Evolutionary conservation across 1,139 yeast genomes (phyloP), one percentile per base, ranked within the genome.

Genomic region (Saccharomyces hybrid): DNA sequence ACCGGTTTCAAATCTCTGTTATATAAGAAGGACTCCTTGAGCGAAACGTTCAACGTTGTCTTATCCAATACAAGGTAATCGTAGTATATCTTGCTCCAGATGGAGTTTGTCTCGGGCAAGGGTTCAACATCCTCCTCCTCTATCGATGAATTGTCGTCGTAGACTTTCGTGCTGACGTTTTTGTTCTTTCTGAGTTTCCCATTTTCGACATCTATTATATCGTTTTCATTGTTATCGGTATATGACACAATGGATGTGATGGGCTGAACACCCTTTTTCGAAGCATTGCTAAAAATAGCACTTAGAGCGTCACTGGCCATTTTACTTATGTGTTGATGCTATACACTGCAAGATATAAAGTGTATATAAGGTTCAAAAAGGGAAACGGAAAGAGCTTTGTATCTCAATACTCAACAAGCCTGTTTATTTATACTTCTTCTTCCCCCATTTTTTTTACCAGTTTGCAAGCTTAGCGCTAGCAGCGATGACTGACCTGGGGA

Each of bases 1-100:
- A 88, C 91, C 0, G 96, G 96, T 59, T 80, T 78, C 63, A 88
- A 75, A 71, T 88, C 96, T 58, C 78, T 76, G 69, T 88, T 88
- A 63, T 78, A 82, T 25, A 88, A 74, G 62, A 81, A 84, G 66
- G 82, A 74, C 60, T 83, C 86, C 25, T 59, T 49, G 23, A 67
- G 38, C 2, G 67, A 60, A 1, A 60, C 57, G 38, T 62, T 63
- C 11, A 59, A 54, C 8, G 62, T 60, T 5, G 63, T 54, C 52
- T 61, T 62, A 51, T 65, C 68, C 4, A 63, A 64, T 8, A 64
- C 54, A 46, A 62, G 46, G 53, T 58, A 59, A 16, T 61, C 58
- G 50, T 57, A 57, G 49, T 62, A 61, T 19, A 62, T 52, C 26
- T 56, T 58, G n/a, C 54, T 51, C 65, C 65, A 62, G 3, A 52